Evolutionary conservation across 2,329 filamentous ascomycete genomes (phyloP), one percentile per base, ranked within the genome.

Genomic region (Venturia asperata): DNA sequence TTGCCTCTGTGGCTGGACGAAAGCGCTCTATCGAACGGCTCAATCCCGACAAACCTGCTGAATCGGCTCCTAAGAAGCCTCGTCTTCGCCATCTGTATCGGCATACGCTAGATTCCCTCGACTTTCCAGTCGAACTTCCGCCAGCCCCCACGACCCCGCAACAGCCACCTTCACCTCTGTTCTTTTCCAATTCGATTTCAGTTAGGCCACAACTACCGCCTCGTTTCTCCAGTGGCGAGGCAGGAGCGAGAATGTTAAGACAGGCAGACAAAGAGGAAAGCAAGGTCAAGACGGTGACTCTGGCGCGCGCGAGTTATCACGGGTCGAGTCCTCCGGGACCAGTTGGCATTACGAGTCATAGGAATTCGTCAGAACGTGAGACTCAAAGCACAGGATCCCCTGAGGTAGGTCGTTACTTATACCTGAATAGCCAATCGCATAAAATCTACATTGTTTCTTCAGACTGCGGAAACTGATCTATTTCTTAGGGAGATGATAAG

Each of bases 221-320:
- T 43, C 84, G 81, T 77, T 87, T 79, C 82, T 85, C 72, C 74
- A 84, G 75, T 74, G 81, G 75, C 74, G 83, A 77, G 77, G 81
- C 76, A 75, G 84, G 83, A 67, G 81, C 83, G 39, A 90, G 74
- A 69, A 88, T 80, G 75, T 76, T 82, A 67, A 66, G 47, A 70
- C 81, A 80, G 68, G 76, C 79, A n/a, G 77, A 75, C 19, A 72
- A 70, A n/a, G 80, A 82, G 67, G 80, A 82, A 52, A 74, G 70
- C 65, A 76, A 76, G 69, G 77, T 82, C 71, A 82, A 80, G 73
- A 82, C 80, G 3, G 80, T 83, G 49, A 82, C 77, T 41, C 73
- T 83, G 60, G 78, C 81, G 15, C 75, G 81, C 24, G 81, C 79
- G 76, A 3, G 76, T 77, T 64, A 74, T 70, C 68, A 70, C 65